Base-by-base conservation (phyloP, 208 protist species). In the Leishmania amazonensis region DNA sequence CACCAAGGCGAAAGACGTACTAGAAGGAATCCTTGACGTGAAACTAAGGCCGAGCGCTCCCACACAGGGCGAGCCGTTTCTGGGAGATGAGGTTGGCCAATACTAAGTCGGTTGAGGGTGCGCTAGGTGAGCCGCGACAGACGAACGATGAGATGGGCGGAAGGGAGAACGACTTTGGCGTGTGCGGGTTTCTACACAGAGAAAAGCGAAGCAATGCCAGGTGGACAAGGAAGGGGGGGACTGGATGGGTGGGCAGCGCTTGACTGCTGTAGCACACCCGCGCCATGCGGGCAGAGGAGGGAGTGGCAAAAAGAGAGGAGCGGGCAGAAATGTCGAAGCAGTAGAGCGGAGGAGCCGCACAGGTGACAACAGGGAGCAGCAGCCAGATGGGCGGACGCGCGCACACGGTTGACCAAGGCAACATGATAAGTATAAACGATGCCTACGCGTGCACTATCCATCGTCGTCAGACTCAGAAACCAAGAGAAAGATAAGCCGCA, bases 401-500 rank as follows among this genome's bases (percentile, higher is more conserved):
- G 24, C 45, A 53, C 68, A 74, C 58, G n/a, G 45, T 31, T 49
- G 3, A 72, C 8, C 53, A 81, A 45, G 73, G 54, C 38, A 68
- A 81, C 57, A 75, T 58, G 53, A 75, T 78, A n/a, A 31, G 42
- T 54, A 79, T 68, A 64, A 19, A 64, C 13, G 28, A 21, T 76
- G 51, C 17, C 35, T 76, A 5, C 11, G 73, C n/a, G 1, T 62
- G 31, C 73, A 28, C 73, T 11, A 42, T 6, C 3, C 31, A 28
- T 42, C 35, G 9, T 40, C 51, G 35, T 3, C 2, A 35, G 45
- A 24, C 49, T 47, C 47, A 67, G 68, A 13, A 51, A n/a, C 11
- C 47, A 47, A 47, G 19, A 17, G 5, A 74, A 60, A 6, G 38
- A 31, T 28, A 31, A 53, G 31, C 3, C 19, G n/a, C 24, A 15